Evolutionary conservation across 495 filamentous ascomycete genomes (phyloP), one percentile per base, ranked within the genome.

Genomic region (Bryoglossum gracile): DNA sequence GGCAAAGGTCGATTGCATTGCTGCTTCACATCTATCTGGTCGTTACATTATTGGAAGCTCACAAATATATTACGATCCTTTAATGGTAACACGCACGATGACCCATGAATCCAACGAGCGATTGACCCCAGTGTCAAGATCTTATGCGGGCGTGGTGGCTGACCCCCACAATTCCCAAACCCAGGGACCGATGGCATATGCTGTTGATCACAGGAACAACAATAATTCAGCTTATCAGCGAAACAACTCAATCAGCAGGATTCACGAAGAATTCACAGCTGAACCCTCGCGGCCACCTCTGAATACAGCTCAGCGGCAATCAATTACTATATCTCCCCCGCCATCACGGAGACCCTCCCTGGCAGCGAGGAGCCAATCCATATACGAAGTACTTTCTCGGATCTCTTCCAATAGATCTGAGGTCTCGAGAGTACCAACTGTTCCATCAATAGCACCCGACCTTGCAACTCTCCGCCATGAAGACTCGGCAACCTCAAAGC

Each of bases 201-300:
- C 23, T 36, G 44, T 16, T 3, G 24, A 47, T 38, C 44, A 13
- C 10, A 37, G 16, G 8, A 37, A 38, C 44, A 47, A 34, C 34
- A 18, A 23, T 24, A 16, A n/a, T 4, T 24, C 44, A 17, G 38
- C 14, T 14, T 3, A 11, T 26, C 44, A 26, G 13, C 9, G 33
- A 30, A 30, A 30, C 22, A 18, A 10, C 8, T 21, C 41, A 10
- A 22, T 34, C 13, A 30, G 5, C 3, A 21, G 25, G 4, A 32
- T 36, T 24, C 18, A 36, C 10, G 44, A 23, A 37, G 19, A 19
- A 13, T 23, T 1, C n/a, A 19, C 22, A 13, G n/a, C 13, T 8
- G 14, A 13, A 11, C 21, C 16, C 14, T 46, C 1, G 8, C 14
- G 13, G 18, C 18, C 14, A 5, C 18, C 0, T 35, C 18, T 14